These are phyloP conservation scores for Amanita pallidorosea DNA, from an alignment of 768 basidiomycete species.

Conservation along the genomic window DNA sequence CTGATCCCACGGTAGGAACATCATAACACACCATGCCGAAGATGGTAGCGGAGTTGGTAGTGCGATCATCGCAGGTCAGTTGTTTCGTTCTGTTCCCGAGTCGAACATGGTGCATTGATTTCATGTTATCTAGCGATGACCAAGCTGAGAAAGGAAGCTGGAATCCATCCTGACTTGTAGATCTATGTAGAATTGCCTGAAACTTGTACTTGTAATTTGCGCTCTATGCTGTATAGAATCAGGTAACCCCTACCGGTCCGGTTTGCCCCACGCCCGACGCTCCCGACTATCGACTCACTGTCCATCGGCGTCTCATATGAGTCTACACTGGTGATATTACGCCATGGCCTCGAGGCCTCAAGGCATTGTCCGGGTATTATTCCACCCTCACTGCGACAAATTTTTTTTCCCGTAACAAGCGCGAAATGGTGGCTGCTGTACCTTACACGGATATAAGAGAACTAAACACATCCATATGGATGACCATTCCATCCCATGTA, in stretches of 20 bases:
- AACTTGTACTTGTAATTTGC: conserved; percentile 2
- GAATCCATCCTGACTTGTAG: conserved; percentile 36
- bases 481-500: neutral
- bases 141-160: conserved; percentile 63
- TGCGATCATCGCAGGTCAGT: conserved; percentile 76
- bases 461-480: neutral
- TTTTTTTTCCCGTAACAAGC: neutral
- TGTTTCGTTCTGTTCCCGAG: neutral
- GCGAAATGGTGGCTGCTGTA: neutral
- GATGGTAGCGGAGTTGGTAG: conserved; percentile 93
- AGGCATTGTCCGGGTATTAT: too few relatives aligned
- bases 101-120: neutral
- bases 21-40: conserved; percentile 76
- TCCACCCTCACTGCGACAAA: neutral
- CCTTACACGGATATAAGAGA: neutral
- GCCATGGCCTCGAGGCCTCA: neutral
- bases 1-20: conserved; percentile 32
- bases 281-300: neutral
- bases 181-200: neutral
- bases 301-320: neutral
- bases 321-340: neutral
- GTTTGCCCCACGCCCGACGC: neutral
- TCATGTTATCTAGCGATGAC: conserved; percentile 63
- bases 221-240: neutral
- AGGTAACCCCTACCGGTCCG: neutral